Evolutionary conservation across 1,284 basidiomycete species (phyloP).

Genomic region (Tausonia pullulans): DNA sequence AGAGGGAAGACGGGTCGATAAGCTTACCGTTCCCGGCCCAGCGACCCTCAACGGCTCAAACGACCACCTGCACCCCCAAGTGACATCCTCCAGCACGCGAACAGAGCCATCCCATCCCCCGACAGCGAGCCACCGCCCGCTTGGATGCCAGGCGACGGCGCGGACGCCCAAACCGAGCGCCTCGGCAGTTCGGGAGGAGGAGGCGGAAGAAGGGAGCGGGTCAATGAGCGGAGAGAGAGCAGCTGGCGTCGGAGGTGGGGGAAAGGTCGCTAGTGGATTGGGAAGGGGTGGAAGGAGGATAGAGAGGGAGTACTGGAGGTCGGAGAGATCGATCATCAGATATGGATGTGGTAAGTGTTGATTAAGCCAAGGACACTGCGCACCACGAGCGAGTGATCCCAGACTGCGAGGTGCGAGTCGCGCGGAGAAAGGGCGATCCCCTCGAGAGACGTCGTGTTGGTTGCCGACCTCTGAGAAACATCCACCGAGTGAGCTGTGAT

Average conservation of each 20-base stretch:
- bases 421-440: constrained; percentile 70
- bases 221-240: constrained; percentile 9
- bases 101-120: constrained; percentile 79
- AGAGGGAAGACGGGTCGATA: constrained; percentile 5
- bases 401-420: constrained; percentile 65
- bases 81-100: constrained; percentile 55
- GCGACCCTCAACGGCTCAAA: constrained; percentile 52
- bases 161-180: constrained; percentile 57
- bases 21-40: constrained; percentile 44
- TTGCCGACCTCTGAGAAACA: constrained; percentile 24
- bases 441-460: constrained; percentile 61
- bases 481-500: no score
- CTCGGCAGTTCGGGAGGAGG: no score
- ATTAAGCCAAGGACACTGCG: constrained; percentile 20
- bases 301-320: constrained; percentile 60
- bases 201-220: no score
- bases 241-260: constrained; percentile 40
- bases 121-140: constrained; percentile 60
- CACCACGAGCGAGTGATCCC: constrained; percentile 71
- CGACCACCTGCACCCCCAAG: constrained; percentile 59
- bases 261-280: constrained; percentile 51
- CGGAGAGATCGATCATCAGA: neutral
- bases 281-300: constrained; percentile 60
- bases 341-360: neutral
- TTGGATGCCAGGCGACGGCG: constrained; percentile 66